Percentiles rank a stretch among this genome's conserved stretches.
Conservation (phyloP, 192 early-diverging fungal species). For the Diversispora eburnea region DNA sequence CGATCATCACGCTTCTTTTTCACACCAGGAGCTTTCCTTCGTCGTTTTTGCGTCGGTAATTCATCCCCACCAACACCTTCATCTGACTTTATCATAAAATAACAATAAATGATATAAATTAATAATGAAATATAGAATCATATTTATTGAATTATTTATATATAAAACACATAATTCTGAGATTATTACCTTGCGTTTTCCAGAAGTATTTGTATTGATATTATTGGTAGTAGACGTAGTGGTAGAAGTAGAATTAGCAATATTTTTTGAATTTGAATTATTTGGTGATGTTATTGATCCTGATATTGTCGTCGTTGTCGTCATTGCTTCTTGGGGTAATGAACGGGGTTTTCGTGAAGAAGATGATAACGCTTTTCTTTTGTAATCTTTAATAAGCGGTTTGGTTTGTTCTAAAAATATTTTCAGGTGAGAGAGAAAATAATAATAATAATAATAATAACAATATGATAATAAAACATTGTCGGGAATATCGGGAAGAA, state of each 20-base stretch:
- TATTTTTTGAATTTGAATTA: too few relatives aligned
- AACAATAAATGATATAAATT: not conserved
- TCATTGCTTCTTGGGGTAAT: not conserved
- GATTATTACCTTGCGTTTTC: slow-evolving; percentile 20
- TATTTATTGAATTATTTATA: too few relatives aligned
- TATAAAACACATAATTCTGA: not conserved
- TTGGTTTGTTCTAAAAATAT: slow-evolving; percentile 1
- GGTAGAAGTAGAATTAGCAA: too few relatives aligned
- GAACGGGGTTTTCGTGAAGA: slow-evolving; percentile 10
- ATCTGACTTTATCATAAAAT: not conserved
- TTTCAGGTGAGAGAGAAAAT: not conserved
- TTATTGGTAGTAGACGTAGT: too few relatives aligned
- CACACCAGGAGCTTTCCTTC: slow-evolving; percentile 13
- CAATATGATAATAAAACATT: not conserved
- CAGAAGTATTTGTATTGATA: not conserved
- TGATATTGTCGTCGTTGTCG: too few relatives aligned
- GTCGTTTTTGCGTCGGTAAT: slow-evolving; percentile 6
- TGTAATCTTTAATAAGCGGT: not conserved
- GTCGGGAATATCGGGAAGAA: not conserved
- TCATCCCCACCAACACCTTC: slow-evolving; percentile 16
- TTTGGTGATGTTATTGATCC: too few relatives aligned
- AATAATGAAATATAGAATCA: not conserved
- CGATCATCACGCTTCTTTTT: slow-evolving; percentile 31
- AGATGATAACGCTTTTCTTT: slow-evolving; percentile 1
- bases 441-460: not conserved